Evolutionary conservation across 352 stramenopile species (phyloP).

Genomic region (Phytopythium mirpurense): DNA sequence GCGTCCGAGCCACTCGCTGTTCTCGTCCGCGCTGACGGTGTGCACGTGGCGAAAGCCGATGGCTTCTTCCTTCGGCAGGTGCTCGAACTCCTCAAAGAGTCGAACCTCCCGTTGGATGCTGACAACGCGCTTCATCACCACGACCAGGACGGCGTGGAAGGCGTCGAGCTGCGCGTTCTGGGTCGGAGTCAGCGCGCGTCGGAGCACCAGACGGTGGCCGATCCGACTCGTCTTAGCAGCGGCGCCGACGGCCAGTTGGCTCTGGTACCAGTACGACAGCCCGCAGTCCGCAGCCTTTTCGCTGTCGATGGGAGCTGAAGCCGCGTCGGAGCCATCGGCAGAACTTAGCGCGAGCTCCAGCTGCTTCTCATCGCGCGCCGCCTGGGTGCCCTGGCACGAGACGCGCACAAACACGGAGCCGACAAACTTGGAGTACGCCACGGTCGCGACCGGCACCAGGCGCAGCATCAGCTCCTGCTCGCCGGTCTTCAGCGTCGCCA

Average conservation of each 20-base stretch:
- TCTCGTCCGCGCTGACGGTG: conserved; percentile 34
- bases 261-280: conserved; percentile 31
- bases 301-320: not conserved
- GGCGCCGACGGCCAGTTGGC: conserved; percentile 11
- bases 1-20: conserved; percentile 47
- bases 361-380: conserved; percentile 1
- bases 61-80: conserved; percentile 37
- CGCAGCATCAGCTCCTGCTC: conserved; percentile 32
- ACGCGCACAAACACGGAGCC: conserved; percentile 38
- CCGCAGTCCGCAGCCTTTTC: conserved; percentile 10
- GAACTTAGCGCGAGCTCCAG: not conserved
- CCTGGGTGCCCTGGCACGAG: conserved; percentile 5
- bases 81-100: conserved; percentile 60
- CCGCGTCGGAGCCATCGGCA: not conserved
- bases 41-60: conserved; percentile 45
- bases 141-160: conserved; percentile 40
- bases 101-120: conserved; percentile 46
- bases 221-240: conserved; percentile 30
- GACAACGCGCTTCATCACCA: conserved; percentile 53
- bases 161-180: conserved; percentile 62
- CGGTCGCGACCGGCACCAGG: conserved; percentile 28
- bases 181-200: conserved; percentile 39
- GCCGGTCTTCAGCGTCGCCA: conserved; percentile 30
- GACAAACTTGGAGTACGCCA: conserved; percentile 52
- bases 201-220: conserved; percentile 37